Evolutionary conservation across 2,329 filamentous ascomycete species (phyloP).

Genomic region (Huntiella decipiens): DNA sequence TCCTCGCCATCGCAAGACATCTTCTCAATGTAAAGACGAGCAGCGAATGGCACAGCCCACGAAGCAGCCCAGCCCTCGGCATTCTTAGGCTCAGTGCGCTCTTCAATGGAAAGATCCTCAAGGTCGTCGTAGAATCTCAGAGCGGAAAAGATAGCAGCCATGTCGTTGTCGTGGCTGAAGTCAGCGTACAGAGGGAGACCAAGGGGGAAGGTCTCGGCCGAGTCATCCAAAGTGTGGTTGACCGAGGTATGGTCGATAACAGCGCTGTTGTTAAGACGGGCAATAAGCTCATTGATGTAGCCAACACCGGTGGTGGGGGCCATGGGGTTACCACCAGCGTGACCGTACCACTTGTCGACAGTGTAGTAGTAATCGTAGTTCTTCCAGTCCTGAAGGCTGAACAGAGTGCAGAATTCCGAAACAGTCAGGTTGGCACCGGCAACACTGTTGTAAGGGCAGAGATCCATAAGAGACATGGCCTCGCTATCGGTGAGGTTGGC

Average conservation of each 20-base stretch:
- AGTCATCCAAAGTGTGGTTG: conserved; percentile 56
- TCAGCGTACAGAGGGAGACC: conserved; percentile 56
- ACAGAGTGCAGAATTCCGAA: conserved; percentile 59
- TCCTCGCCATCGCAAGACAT: conserved; percentile 41
- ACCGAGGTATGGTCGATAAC: conserved; percentile 57
- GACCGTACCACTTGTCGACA: conserved; percentile 71
- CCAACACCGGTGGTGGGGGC: conserved; percentile 75
- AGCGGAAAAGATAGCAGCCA: conserved; percentile 57
- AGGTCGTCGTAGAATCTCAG: conserved; percentile 60
- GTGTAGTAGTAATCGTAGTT: conserved; percentile 66
- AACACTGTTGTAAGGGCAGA: conserved; percentile 75
- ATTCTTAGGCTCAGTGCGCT: conserved; percentile 29
- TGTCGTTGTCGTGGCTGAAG: conserved; percentile 82
- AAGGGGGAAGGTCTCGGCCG: conserved; percentile 54
- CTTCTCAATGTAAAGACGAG: conserved; percentile 73
- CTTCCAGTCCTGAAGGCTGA: conserved; percentile 53
- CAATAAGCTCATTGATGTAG: conserved; percentile 72
- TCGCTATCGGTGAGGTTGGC: conserved; percentile 44
- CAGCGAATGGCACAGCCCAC: conserved; percentile 69
- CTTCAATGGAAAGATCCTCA: conserved; percentile 29
- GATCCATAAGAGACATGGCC: conserved; percentile 61
- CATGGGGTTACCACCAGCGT: conserved; percentile 55
- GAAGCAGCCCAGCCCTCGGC: conserved; percentile 53
- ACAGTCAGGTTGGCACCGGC: conserved; percentile 32
- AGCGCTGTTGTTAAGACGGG: conserved; percentile 49